Evolutionary conservation across 2,329 filamentous ascomycete species (phyloP), one percentile per base, ranked within the genome.

Genomic region (Hirsutella thompsonii): DNA sequence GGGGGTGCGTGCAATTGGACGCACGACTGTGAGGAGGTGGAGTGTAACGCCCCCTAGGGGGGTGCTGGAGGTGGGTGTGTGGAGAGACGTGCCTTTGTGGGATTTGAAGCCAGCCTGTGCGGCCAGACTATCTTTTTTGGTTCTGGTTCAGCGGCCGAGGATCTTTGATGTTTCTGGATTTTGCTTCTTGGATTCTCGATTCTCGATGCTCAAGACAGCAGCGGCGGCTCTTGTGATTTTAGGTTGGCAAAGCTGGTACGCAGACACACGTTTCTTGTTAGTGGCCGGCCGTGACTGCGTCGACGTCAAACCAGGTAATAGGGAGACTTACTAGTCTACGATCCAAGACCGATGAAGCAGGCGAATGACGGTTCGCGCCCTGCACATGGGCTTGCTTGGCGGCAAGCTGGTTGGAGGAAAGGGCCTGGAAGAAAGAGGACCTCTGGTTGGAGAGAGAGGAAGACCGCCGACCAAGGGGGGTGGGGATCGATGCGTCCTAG

Each of bases 1-100:
- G 52, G 49, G 52, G 49, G 32, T 13, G 32, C 32, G 32, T 33
- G 32, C 14, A 26, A 26, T 26, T 26, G 23, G 23, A 11, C 23
- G 11, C 23, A 26, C 23, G 23, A 6, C 23, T 26, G 23, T 26
- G 23, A 6, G 23, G 23, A 26, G 11, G 23, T 26, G 23, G 23
- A 26, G 23, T 26, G 23, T 26, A 11, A 26, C 23, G 23, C 23
- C 11, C n/a, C 23, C 23, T 6, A 26, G 23, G 23, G 23, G 23
- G 6, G 23, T 26, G 14, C 9, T 30, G 11, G 28, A 13, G 11
- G 28, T 10, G 6, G 32, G 16, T 14, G 32, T 14, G 32, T n/a
- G 32, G 11, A 18, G 8, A 18, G 5, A n/a, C 14, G 32, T 33
- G 8, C 14, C 32, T 33, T 4, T 14, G 5, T n/a, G n/a, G n/a